These are phyloP conservation scores for Asterochloris sp. DNA, from an alignment of 139 green algal species.

Conservation along the genomic window DNA sequence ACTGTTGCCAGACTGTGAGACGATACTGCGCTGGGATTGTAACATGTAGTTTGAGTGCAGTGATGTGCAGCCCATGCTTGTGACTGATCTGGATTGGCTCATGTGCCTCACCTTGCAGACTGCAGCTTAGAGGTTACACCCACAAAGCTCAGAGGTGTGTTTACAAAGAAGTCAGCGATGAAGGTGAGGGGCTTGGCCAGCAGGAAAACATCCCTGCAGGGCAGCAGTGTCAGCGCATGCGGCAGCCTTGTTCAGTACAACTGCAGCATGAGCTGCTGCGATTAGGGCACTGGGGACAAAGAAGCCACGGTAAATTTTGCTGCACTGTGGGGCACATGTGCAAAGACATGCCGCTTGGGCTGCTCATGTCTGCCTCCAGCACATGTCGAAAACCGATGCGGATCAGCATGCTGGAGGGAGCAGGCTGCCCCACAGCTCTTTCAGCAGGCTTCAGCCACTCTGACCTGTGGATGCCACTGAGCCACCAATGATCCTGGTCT, in stretches of 20 bases:
- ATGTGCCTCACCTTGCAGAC: conserved; percentile 15
- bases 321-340: not conserved
- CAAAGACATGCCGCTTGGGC: not conserved
- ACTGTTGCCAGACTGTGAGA: too few species aligned
- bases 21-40: too few species aligned
- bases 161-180: conserved; percentile 68
- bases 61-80: too few species aligned
- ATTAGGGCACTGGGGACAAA: not conserved
- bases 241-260: not conserved
- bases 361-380: too few species aligned
- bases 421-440: too few species aligned
- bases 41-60: too few species aligned
- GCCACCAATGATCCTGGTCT: conserved; percentile 95
- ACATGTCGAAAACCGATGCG: not conserved
- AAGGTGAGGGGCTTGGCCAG: conserved; percentile 54
- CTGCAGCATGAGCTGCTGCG: not conserved
- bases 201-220: conserved; percentile 68
- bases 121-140: not conserved
- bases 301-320: not conserved
- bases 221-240: not conserved
- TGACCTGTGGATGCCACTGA: conserved; percentile 81
- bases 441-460: not conserved
- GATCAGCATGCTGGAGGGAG: not conserved
- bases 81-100: too few species aligned
- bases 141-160: conserved; percentile 56